phyloP scores from a whole-genome alignment of 331 rosid genomes.

The Phaseolus coccineus region DNA sequence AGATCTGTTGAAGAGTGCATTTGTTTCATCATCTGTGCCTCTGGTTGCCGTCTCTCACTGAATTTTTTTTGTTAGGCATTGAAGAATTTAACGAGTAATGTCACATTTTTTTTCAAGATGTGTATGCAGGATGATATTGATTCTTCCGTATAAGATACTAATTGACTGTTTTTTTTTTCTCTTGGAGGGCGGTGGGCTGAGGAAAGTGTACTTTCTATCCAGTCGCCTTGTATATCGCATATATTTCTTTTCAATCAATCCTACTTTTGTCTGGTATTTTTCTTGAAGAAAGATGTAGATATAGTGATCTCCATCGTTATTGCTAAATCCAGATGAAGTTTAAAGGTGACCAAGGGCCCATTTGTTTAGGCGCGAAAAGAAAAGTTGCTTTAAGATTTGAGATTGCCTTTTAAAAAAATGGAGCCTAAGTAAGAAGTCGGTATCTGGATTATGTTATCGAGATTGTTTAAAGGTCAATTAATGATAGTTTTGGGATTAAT shows the following conservation, averaged over 20 bases:
- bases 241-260: background rate
- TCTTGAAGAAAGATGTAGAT: background rate
- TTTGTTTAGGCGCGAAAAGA: background rate
- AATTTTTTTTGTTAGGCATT: conserved; percentile 7
- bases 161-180: background rate
- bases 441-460: background rate
- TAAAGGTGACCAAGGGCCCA: background rate
- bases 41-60: conserved; percentile 21
- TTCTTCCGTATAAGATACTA: background rate
- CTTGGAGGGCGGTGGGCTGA: background rate
- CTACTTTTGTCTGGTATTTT: background rate
- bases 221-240: background rate
- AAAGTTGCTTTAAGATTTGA: background rate
- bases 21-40: conserved; percentile 37
- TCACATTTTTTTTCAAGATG: conserved; percentile 19
- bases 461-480: background rate
- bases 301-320: background rate
- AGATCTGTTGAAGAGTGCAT: conserved; percentile 30
- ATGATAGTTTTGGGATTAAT: background rate
- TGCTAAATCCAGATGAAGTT: conserved; percentile 5
- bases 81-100: conserved; percentile 32
- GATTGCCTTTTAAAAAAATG: background rate
- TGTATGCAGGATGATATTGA: conserved; percentile 11
- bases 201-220: background rate
- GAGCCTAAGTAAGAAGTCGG: background rate